Conservation (phyloP, 2,329 filamentous ascomycete genomes). For the Colletotrichum endophyticum region DNA sequence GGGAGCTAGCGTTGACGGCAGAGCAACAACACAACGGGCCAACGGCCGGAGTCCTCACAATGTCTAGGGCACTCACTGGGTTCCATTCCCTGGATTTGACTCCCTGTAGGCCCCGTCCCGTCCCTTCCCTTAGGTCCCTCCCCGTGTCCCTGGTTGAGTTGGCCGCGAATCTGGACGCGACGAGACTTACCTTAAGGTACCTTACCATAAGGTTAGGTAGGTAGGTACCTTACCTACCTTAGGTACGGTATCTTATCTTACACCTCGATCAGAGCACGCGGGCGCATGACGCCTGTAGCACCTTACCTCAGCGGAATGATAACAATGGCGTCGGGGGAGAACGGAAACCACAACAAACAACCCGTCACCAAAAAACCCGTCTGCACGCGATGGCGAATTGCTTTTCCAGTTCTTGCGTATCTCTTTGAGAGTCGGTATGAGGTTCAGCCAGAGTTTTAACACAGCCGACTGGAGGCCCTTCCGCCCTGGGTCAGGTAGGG, state of each 20-base stretch:
- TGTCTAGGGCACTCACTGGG: background rate
- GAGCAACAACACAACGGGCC: slow-evolving; percentile 4
- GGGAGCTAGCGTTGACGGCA: slow-evolving; percentile 10
- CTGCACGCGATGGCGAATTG: background rate
- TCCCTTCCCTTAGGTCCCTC: background rate
- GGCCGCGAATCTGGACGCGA: background rate
- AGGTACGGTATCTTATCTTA: background rate
- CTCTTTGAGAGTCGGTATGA: background rate
- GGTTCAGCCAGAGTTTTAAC: background rate
- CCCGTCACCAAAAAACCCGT: background rate
- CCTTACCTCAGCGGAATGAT: background rate
- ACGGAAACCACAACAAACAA: background rate
- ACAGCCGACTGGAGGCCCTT: background rate
- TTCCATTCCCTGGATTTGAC: background rate
- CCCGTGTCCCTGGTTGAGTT: background rate
- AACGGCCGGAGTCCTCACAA: background rate
- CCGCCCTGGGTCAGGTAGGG: background rate
- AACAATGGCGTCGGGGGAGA: background rate
- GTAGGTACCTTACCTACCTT: no score
- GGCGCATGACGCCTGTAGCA: background rate
- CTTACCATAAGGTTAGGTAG: no score
- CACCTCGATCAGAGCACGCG: background rate
- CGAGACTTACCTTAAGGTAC: background rate
- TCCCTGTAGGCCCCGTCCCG: background rate
- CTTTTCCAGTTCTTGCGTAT: background rate